Percentiles rank a stretch among this genome's conserved stretches.
Conservation (phyloP, 805 yeast species). For the Geotrichum ghanense region DNA sequence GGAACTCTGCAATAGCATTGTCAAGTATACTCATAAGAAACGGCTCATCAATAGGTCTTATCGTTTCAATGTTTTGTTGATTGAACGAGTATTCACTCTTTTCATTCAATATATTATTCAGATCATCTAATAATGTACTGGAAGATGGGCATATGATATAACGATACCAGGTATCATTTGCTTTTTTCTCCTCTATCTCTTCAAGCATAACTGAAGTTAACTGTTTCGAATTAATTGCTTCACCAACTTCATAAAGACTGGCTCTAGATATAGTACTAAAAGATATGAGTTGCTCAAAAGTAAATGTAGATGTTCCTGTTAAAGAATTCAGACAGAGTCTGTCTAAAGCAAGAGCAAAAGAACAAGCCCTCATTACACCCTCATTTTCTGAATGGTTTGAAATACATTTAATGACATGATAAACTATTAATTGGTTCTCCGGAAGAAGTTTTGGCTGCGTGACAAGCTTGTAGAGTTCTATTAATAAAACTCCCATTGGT, state of each 20-base stretch:
- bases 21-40: background rate
- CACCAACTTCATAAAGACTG: background rate
- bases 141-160: background rate
- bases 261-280: conserved; percentile 4
- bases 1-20: background rate
- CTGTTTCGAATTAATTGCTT: background rate
- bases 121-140: conserved; percentile 1
- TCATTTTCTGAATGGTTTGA: conserved; percentile 6
- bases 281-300: conserved; percentile 7
- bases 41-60: background rate
- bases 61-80: background rate
- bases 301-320: conserved; percentile 1
- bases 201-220: background rate
- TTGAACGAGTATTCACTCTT: background rate
- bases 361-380: conserved; percentile 9
- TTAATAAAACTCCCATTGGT: conserved; percentile 9
- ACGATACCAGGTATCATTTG: conserved; percentile 7
- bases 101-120: conserved; percentile 2
- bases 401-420: conserved; percentile 7
- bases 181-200: conserved; percentile 4
- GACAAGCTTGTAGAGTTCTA: conserved; percentile 3
- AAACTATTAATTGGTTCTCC: conserved; percentile 5
- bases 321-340: conserved; percentile 5
- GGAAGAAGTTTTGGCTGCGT: conserved; percentile 4
- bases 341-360: conserved; percentile 10